Evolutionary conservation across 352 stramenopile species (phyloP).

Genomic region (Globisporangium acanthophoron): DNA sequence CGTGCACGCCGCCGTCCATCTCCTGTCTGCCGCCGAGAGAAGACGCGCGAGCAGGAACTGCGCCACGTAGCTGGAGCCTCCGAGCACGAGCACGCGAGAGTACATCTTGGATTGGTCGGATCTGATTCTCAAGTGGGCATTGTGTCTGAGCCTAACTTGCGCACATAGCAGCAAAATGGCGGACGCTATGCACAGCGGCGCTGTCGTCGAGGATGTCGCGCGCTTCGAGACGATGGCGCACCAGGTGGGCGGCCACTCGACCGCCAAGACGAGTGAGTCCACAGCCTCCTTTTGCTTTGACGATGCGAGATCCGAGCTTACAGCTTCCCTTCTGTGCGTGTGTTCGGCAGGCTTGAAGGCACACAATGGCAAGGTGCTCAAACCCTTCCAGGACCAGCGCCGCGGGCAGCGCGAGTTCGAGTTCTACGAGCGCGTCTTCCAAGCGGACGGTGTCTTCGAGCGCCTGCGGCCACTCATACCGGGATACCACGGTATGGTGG

Average conservation of each 20-base stretch:
- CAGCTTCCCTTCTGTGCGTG: neutral
- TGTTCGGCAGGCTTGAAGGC: constrained; percentile 45
- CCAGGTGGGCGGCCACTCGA: constrained; percentile 76
- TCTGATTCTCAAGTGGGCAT: neutral
- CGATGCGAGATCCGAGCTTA: neutral
- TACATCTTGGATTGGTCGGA: neutral
- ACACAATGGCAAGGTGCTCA: constrained; percentile 64
- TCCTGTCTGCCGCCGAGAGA: constrained; percentile 1
- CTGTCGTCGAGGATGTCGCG: constrained; percentile 1
- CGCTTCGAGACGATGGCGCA: constrained; percentile 53
- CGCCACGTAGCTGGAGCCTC: constrained; percentile 58
- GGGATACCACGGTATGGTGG: constrained; percentile 51
- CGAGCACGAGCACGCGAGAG: constrained; percentile 43
- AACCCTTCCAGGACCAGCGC: constrained; percentile 82
- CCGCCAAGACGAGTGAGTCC: constrained; percentile 47
- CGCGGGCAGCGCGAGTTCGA: constrained; percentile 64
- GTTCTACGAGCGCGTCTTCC: constrained; percentile 75
- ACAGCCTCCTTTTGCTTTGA: neutral
- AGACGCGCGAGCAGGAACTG: constrained; percentile 46
- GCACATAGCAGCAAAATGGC: constrained; percentile 7
- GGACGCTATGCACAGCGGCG: constrained; percentile 1
- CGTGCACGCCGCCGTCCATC: constrained; percentile 30
- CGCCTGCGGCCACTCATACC: constrained; percentile 47
- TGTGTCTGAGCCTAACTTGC: neutral
- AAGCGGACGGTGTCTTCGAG: constrained; percentile 15